These are phyloP conservation scores for Xerocomus amazonicus DNA, from an alignment of 1,284 basidiomycete genomes.

Conservation along the genomic window DNA sequence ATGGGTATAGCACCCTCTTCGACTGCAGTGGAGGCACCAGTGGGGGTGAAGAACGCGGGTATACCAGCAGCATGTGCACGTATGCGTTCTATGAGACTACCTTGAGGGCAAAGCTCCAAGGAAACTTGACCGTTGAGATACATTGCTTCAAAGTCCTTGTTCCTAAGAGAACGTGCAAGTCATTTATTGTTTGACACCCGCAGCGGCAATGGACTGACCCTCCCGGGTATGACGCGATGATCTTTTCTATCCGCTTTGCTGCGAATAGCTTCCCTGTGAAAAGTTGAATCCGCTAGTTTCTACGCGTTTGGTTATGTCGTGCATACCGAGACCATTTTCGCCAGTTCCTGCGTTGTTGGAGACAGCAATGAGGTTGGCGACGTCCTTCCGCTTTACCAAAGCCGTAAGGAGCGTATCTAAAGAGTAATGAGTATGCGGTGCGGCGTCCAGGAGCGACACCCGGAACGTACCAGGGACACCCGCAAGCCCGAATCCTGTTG, in stretches of 20 bases:
- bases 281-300: conserved; percentile 3
- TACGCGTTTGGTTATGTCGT: background rate
- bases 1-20: conserved; percentile 77
- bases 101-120: conserved; percentile 88
- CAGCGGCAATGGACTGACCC: conserved; percentile 45
- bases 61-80: conserved; percentile 93
- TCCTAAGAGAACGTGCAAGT: conserved; percentile 40
- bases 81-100: conserved; percentile 86
- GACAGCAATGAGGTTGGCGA: conserved; percentile 74
- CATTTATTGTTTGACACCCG: background rate
- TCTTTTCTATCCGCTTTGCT: conserved; percentile 75
- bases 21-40: conserved; percentile 86
- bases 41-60: conserved; percentile 95
- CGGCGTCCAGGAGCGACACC: background rate
- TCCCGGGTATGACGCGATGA: conserved; percentile 88
- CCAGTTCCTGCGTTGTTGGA: conserved; percentile 89
- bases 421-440: background rate
- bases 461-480: conserved; percentile 61
- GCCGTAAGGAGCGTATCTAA: conserved; percentile 85
- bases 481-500: conserved; percentile 72
- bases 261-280: conserved; percentile 71
- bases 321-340: conserved; percentile 74
- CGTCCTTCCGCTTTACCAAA: conserved; percentile 67
- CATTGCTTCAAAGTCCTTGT: conserved; percentile 72
- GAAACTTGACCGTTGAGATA: conserved; percentile 82